Conservation (phyloP, 169 alveolate genomes). For the Eimeria sp. region DNA sequence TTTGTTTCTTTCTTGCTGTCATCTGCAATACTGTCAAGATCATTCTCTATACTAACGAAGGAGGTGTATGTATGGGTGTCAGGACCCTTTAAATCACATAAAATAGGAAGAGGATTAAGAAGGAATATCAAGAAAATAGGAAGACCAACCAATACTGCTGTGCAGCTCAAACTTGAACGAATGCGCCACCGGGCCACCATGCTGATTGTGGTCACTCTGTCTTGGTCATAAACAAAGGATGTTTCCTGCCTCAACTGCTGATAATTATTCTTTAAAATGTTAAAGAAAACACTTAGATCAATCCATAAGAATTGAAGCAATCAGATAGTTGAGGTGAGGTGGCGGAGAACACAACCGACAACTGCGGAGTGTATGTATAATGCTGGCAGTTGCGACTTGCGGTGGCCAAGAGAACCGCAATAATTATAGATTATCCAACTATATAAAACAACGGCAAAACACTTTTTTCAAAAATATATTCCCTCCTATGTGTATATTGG, state of each 20-base stretch:
- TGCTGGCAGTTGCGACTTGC: neutral
- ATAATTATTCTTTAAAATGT: neutral
- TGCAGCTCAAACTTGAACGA: neutral
- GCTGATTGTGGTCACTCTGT: neutral
- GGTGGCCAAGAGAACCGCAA: neutral
- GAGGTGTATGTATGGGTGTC: neutral
- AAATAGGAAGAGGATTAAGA: neutral
- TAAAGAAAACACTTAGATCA: too few relatives aligned
- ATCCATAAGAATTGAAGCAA: neutral
- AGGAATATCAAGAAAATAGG: neutral
- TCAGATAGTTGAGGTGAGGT: too few relatives aligned
- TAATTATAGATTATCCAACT: neutral
- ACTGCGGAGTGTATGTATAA: neutral
- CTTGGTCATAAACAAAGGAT: neutral
- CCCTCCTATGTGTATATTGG: neutral
- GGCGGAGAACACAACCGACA: neutral
- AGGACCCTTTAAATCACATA: constrained; percentile 2
- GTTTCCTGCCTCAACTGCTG: neutral
- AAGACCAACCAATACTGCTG: constrained; percentile 31
- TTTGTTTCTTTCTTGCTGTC: too few relatives aligned
- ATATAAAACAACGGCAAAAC: neutral
- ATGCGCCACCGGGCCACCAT: neutral
- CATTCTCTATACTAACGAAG: neutral
- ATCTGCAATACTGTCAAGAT: neutral
- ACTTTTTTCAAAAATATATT: neutral